These are phyloP conservation scores for Neonectria neomacrospora DNA, from an alignment of 2,329 filamentous ascomycete genomes.

Conservation along the genomic window DNA sequence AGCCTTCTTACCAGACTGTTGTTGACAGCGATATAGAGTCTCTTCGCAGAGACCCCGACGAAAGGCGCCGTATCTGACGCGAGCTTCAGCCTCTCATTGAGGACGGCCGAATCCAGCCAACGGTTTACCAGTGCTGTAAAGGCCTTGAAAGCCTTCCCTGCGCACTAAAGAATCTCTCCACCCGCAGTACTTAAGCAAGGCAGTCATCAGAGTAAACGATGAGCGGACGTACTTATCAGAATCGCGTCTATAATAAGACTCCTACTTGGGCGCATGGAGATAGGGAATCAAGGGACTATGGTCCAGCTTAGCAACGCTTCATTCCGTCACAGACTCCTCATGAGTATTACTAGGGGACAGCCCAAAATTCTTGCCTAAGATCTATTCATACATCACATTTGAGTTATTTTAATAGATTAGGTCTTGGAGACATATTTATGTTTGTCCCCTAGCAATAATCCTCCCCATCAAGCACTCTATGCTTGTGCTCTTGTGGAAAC, in stretches of 20 bases:
- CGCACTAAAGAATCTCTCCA: conserved; percentile 62
- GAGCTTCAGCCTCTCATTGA: conserved; percentile 61
- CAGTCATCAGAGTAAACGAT: conserved; percentile 57
- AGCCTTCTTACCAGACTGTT: neutral
- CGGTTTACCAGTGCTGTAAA: conserved; percentile 61
- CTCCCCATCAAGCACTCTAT: neutral
- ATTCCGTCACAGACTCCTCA: neutral
- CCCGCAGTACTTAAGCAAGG: conserved; percentile 65
- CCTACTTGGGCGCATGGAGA: neutral
- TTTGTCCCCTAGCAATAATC: no score
- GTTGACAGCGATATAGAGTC: conserved; percentile 63
- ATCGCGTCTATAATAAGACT: conserved; percentile 20
- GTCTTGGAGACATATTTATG: neutral
- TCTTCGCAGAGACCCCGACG: conserved; percentile 58
- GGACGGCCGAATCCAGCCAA: conserved; percentile 59
- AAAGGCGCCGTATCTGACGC: conserved; percentile 61
- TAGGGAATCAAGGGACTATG: neutral
- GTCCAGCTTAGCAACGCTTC: neutral
- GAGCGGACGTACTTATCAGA: neutral
- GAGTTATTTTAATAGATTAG: neutral
- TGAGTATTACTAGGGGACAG: no score
- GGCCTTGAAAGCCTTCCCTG: conserved; percentile 61
- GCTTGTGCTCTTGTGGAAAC: neutral
- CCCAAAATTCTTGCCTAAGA: no score
- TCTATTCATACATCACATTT: neutral